A percentile compares a stretch with the other conserved stretches of the same genome.
Conservation (phyloP, 2,329 filamentous ascomycete species). For the Diaporthe sp. region DNA sequence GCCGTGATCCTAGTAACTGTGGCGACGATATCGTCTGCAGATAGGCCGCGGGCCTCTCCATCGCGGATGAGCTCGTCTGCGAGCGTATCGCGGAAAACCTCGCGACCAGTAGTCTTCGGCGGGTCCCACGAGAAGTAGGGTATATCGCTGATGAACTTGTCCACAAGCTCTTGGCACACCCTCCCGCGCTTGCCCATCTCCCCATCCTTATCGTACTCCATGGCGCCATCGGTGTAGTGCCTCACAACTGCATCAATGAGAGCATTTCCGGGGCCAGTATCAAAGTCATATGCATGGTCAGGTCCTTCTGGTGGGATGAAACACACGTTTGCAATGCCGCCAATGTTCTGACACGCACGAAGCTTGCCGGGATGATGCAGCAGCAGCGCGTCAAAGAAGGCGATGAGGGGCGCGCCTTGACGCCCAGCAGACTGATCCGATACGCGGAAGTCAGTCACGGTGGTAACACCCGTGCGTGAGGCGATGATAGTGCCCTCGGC, state of each 20-base stretch:
- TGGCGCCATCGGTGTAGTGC: neutral
- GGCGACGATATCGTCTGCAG: neutral
- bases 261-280: neutral
- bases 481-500: neutral
- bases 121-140: conserved; percentile 62
- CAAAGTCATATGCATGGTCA: neutral
- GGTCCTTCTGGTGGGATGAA: neutral
- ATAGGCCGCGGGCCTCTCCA: neutral
- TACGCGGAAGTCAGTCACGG: neutral
- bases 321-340: neutral
- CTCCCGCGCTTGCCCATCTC: neutral
- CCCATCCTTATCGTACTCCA: neutral
- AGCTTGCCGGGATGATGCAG: neutral
- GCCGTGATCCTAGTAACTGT: neutral
- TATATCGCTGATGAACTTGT: conserved; percentile 52
- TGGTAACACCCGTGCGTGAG: neutral
- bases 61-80: conserved; percentile 62
- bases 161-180: neutral
- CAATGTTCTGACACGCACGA: neutral
- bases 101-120: conserved; percentile 68
- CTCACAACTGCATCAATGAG: neutral
- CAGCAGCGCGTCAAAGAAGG: neutral
- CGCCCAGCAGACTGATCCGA: neutral
- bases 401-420: neutral
- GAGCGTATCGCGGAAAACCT: conserved; percentile 68